Base-by-base conservation (phyloP, 2,329 filamentous ascomycete species). In the Fusarium sororula region DNA sequence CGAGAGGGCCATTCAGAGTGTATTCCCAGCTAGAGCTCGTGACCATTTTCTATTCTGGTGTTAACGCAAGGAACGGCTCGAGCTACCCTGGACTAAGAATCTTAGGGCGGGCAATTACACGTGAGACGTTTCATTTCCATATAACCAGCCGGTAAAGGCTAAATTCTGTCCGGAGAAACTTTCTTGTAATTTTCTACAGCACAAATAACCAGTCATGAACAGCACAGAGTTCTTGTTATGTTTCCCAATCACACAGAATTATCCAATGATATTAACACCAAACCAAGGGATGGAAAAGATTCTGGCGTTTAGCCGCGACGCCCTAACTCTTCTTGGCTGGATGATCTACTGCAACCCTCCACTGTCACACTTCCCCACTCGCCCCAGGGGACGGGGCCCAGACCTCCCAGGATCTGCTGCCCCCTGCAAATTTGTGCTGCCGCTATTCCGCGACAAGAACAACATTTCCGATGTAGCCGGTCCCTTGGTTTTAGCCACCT, bases 131-230 rank as follows among this genome's bases (percentile, higher is more conserved):
- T 55, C 24, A 41, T 41, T 30, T 41, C 20, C 20, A 7, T 18
- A 6, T 18, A 18, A 0, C 51, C 20, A 3, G 35, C 24, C 35
- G 24, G 14, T 18, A 28, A 6, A 28, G 35, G 2, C 24, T 18
- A 55, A 55, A 10, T 4, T 12, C 14, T 3, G 2, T 0, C 35
- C 35, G 35, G 51, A 55, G 15, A 54, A 55, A 55, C 51, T 18
- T 7, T 55, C 2, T 4, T 1, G 14, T 39, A 11, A 4, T 41
- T 55, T 4, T 2, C 0, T 7, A 2, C 12, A 35, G 17, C 8
- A 0, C 2, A 18, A 13, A n/a, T 7, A 14, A 11, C 12, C 7
- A n/a, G 0, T n/a, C 0, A 7, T 14, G 0, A 14, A 1, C 1
- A 41, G 14, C 7, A 13, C 26, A n/a, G 14, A 2, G 11, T 11